These are phyloP conservation scores for Leccinum truebloodii DNA, from an alignment of 768 basidiomycete genomes.

Conservation along the genomic window DNA sequence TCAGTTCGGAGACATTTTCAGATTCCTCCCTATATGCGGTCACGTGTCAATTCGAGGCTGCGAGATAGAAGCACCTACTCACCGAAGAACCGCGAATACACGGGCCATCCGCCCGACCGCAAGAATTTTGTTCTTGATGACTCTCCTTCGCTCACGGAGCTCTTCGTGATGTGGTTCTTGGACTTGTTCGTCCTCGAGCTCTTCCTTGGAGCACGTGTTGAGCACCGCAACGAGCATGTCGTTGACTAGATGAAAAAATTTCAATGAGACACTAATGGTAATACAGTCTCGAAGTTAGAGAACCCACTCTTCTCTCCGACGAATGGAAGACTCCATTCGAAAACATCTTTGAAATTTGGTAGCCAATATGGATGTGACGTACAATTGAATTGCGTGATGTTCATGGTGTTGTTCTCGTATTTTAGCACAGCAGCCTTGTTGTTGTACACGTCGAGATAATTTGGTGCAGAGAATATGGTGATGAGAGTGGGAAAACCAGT, in stretches of 20 bases:
- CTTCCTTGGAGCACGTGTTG: slow-evolving; percentile 93
- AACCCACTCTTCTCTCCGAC: slow-evolving; percentile 92
- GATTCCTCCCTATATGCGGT: slow-evolving; percentile 49
- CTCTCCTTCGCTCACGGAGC: slow-evolving; percentile 44
- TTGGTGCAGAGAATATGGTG: slow-evolving; percentile 97
- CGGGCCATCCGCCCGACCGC: slow-evolving; percentile 69
- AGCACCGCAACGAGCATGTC: slow-evolving; percentile 98
- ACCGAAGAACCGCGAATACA: slow-evolving; percentile 68
- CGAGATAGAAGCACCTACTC: slow-evolving; percentile 15
- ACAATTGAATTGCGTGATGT: slow-evolving; percentile 84
- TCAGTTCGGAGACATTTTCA: slow-evolving; percentile 74
- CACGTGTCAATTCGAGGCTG: not conserved
- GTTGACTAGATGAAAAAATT: slow-evolving; percentile 58
- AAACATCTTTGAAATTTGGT: slow-evolving; percentile 97
- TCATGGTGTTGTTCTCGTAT: slow-evolving; percentile 96
- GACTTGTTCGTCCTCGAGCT: slow-evolving; percentile 72
- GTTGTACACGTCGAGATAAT: slow-evolving; percentile 95
- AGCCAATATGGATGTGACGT: slow-evolving; percentile 91
- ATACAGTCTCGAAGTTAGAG: not conserved
- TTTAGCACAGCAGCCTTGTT: slow-evolving; percentile 97
- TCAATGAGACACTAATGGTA: not conserved
- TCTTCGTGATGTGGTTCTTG: slow-evolving; percentile 30
- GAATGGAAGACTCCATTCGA: slow-evolving; percentile 97
- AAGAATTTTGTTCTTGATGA: slow-evolving; percentile 75
- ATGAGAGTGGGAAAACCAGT: slow-evolving; percentile 96